Evolutionary conservation across 768 basidiomycete species (phyloP), one percentile per base, ranked within the genome.

Genomic region (Roridomyces roridus): DNA sequence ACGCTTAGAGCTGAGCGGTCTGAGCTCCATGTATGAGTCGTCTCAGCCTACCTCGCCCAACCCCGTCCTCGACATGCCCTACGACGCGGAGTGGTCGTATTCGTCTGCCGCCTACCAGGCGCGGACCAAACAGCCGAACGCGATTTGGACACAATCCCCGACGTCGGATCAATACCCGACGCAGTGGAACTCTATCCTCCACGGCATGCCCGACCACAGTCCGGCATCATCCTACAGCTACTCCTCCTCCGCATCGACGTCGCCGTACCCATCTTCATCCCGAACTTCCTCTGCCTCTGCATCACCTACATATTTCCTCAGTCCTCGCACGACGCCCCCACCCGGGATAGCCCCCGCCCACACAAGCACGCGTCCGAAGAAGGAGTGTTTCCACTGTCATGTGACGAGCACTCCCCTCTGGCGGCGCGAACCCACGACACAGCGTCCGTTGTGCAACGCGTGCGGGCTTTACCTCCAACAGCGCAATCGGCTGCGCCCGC

Each of bases 11-110:
- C 46, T 57, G 29, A 37, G 40, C n/a, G 45, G 56, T 11, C 49
- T 57, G 2, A 57, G 51, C 31, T 43, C 56, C 2, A 57, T 57
- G 56, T 57, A 51, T 43, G 25, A 51, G 23, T 35, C 55, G 15
- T 36, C 23, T 5, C 40, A 43, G 23, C 49, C n/a, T n/a, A n/a
- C n/a, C n/a, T n/a, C n/a, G n/a, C n/a, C 56, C 15, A 26, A 48
- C 25, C 42, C 44, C n/a, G 24, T 51, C 14, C 14, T 51, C 3
- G 49, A 57, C 28, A 36, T 57, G 3, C 25, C 49, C 3, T 57
- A 57, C 37, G 37, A 24, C 14, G 29, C 15, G 35, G 56, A 46
- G 14, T n/a, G 18, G 1, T 51, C 43, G 49, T 49, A 42, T 18
- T 34, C 55, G 34, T 46, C 44, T 1, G 5, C 39, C 39, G 39